Base-by-base conservation (phyloP, 2,329 filamentous ascomycete genomes). In the Trichoderma sp. region DNA sequence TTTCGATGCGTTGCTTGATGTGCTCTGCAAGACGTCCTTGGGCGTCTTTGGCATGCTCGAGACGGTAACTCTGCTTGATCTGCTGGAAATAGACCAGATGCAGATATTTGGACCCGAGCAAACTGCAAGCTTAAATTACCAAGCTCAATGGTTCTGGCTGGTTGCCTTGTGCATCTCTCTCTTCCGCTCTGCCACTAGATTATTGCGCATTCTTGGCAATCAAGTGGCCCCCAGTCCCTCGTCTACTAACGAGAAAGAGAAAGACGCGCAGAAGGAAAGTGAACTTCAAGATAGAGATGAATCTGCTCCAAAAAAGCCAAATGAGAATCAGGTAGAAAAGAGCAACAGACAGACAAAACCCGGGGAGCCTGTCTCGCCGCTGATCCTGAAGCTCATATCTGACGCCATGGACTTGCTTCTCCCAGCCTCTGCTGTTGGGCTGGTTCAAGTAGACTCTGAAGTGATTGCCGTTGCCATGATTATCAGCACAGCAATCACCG, bases 71-170 rank as follows among this genome's bases (percentile, higher is more conserved):
- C 85, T 92, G 62, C 83, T 89, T 73, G 85, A 91, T 82, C 80
- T 84, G 30, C 74, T 85, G 64, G 77, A 77, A 21, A 78, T 86
- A 21, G 75, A 80, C 56, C 82, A 82, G 68, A 74, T 89, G 73
- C 82, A 86, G 61, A 79, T 88, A 14, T 90, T 91, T 82, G 86
- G 85, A 0, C 76, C 85, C 1, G 85, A 84, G 47, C 77, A 83
- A 79, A 85, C 85, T 18, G 75, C 76, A n/a, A 75, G 74, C 30
- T 76, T 92, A 4, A 83, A 88, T 60, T 73, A 86, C 26, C 90
- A 93, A 80, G 88, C 87, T 0, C 89, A 92, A 80, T 86, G 89
- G 67, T 90, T 92, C 80, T 94, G 92, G 92, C 87, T 93, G 74
- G 87, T 90, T 51, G 86, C 86, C 0, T 81, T 93, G 26, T 81